Percentiles rank a stretch among this genome's conserved stretches.
phyloP scores from a whole-genome alignment of 2,329 filamentous ascomycete genomes.

The Penicillium nordicum region DNA sequence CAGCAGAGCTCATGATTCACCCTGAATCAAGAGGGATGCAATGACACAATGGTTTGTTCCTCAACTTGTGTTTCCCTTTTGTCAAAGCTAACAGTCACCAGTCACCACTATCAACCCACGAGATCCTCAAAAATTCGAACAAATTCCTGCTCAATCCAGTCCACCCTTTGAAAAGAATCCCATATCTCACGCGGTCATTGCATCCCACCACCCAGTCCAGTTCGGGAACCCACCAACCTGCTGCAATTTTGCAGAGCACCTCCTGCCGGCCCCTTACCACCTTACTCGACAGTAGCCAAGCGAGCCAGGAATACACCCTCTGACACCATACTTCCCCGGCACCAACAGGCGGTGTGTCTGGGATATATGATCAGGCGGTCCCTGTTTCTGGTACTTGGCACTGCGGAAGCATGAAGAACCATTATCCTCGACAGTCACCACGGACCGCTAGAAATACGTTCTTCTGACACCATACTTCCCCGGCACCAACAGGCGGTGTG shows the following conservation, averaged over 20 bases:
- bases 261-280: neutral
- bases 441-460: neutral
- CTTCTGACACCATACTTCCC: neutral
- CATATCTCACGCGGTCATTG: neutral
- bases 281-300: neutral
- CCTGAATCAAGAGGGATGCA: neutral
- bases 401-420: neutral
- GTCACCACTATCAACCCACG: neutral
- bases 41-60: neutral
- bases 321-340: neutral
- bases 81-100: neutral
- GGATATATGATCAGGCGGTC: neutral
- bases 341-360: neutral
- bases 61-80: neutral
- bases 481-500: neutral
- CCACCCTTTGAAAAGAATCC: neutral
- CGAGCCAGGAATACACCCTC: neutral
- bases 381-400: neutral
- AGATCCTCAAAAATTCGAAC: neutral
- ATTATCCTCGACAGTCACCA: neutral
- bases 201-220: neutral
- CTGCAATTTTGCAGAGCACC: neutral
- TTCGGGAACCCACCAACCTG: neutral
- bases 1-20: neutral
- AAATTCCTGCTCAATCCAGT: neutral